A percentile compares a stretch with the other conserved stretches of the same genome.
phyloP scores from a whole-genome alignment of 352 stramenopile species.

The Phytophthora pluvialis region DNA sequence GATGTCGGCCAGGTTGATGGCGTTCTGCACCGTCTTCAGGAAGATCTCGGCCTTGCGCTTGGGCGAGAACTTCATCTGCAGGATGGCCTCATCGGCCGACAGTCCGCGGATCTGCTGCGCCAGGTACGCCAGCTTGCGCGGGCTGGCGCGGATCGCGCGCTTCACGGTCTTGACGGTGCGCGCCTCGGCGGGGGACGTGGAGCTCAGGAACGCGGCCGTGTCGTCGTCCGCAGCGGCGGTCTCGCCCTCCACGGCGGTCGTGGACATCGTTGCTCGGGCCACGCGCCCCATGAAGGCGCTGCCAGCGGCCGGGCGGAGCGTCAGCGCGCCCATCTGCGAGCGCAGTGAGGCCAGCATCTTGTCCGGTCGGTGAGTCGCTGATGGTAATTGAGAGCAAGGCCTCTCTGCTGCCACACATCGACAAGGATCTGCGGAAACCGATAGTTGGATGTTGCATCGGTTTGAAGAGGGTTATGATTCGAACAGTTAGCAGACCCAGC shows the following conservation, averaged over 20 bases:
- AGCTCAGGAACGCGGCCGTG: conserved; percentile 66
- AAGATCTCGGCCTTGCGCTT: conserved; percentile 88
- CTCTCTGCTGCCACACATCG: conserved; percentile 38
- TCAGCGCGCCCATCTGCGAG: conserved; percentile 62
- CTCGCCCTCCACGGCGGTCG: conserved; percentile 31
- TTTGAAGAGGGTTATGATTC: conserved; percentile 9
- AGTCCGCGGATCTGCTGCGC: conserved; percentile 86
- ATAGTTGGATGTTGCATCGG: neutral
- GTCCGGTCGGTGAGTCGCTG: conserved; percentile 16
- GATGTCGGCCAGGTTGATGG: conserved; percentile 88
- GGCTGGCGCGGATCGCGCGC: conserved; percentile 80
- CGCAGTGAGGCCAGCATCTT: conserved; percentile 70
- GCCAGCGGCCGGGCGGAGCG: conserved; percentile 53
- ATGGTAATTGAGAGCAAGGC: conserved; percentile 13
- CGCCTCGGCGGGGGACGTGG: conserved; percentile 55
- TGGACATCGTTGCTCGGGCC: conserved; percentile 49
- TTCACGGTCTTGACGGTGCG: conserved; percentile 84
- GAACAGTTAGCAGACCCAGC: conserved; percentile 1
- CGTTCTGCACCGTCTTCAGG: conserved; percentile 87
- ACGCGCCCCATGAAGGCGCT: conserved; percentile 32
- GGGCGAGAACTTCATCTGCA: conserved; percentile 90
- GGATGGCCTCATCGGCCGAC: conserved; percentile 71
- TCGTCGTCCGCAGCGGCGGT: conserved; percentile 41
- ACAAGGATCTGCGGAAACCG: neutral
- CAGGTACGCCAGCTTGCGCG: conserved; percentile 83